Conservation (phyloP, 441 rosid genomes). For the Euphorbia schlechtendalii region DNA sequence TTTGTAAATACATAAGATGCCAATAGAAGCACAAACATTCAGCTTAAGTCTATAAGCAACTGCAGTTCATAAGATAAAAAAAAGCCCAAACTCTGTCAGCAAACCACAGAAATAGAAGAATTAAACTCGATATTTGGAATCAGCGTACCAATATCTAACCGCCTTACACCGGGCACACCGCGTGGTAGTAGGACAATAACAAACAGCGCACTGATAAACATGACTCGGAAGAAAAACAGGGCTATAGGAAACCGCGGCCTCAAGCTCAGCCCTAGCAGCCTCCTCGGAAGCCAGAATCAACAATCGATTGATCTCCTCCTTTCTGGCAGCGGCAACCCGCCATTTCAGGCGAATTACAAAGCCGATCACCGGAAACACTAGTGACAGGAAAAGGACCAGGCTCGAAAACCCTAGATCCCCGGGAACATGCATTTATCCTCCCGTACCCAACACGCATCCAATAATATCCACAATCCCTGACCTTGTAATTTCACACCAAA, state of each 20-base stretch:
- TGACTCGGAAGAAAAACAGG: constrained; percentile 25
- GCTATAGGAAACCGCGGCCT: constrained; percentile 45
- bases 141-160: constrained; percentile 75
- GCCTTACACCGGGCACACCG: constrained; percentile 83
- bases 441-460: constrained; percentile 40
- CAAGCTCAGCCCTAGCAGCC: constrained; percentile 75
- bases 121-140: not conserved
- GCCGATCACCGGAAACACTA: constrained; percentile 38
- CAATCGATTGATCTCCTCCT: constrained; percentile 66
- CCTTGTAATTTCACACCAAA: constrained; percentile 29
- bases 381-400: constrained; percentile 48
- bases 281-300: constrained; percentile 80
- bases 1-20: not conserved
- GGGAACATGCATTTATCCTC: constrained; percentile 60
- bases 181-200: constrained; percentile 62
- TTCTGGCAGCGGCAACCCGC: constrained; percentile 48
- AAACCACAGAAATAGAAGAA: not conserved
- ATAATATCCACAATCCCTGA: constrained; percentile 25
- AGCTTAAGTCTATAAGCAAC: not conserved
- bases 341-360: constrained; percentile 57
- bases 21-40: not conserved
- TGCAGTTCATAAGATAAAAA: not conserved
- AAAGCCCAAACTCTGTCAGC: no score
- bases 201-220: constrained; percentile 58
- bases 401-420: constrained; percentile 81